Evolutionary conservation across 441 rosid species (phyloP), one percentile per base, ranked within the genome.

Genomic region (Biscutella auriculata): DNA sequence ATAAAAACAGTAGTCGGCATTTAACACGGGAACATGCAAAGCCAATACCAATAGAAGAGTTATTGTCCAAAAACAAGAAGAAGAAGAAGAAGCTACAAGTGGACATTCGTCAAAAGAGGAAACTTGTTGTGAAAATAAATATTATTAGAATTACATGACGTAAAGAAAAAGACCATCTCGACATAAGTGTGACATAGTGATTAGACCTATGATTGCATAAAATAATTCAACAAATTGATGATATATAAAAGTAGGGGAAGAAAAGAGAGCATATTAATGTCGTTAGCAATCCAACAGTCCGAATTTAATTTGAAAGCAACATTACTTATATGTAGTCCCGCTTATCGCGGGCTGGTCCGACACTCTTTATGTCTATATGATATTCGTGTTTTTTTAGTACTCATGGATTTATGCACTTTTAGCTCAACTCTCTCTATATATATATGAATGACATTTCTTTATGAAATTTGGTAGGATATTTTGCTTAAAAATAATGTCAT

Each of bases 271-370:
- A 43, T 49, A 42, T 19, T 12, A 9, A 54, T 49, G 63, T 62
- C 46, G 58, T 54, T 46, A 28, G 34, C 51, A 26, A 19, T n/a
- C 34, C 9, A 19, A 47, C 63, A 42, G 59, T 55, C 53, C 36
- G 49, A 28, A 68, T 62, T 68, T 3, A 56, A 56, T 68, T 11
- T 29, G 73, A 68, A 62, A 62, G 73, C 17, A 23, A 53, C 57
- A 3, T 23, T 32, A 35, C 57, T 19, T 19, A 1, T 19, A 19
- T 49, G 28, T 49, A 28, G 37, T 46, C 32, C 68, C 68, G 54
- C 26, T 41, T 49, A 16, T 23, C 41, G 9, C 30, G 49, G 64
- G 63, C 13, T 68, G 64, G 68, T 56, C 60, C 63, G 68, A 55
- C 68, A 62, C 33, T 47, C 52, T 58, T 51, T 66, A 15, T n/a